Percentiles rank a stretch among this genome's conserved stretches.
Evolutionary conservation across 1,284 basidiomycete genomes (phyloP).

Genomic region (Heterobasidion parviporum): DNA sequence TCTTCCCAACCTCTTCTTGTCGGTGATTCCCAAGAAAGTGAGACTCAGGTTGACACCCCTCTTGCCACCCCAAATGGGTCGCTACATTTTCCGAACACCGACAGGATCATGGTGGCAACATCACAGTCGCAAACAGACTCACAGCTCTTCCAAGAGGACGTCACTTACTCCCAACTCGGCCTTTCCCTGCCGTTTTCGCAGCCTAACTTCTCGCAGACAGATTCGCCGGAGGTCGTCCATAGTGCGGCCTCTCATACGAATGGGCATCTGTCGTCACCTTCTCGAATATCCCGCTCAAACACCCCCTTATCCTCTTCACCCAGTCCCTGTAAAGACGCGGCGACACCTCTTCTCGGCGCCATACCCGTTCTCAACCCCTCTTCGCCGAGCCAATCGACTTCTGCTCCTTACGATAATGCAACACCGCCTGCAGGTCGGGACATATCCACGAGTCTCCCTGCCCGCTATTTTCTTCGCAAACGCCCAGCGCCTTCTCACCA

Average conservation of each 20-base stretch:
- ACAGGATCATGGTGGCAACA: slow-evolving; percentile 25
- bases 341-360: too few relatives aligned
- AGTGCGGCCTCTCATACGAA: neutral
- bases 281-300: neutral
- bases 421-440: neutral
- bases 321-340: neutral
- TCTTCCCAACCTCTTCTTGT: slow-evolving; percentile 11
- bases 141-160: slow-evolving; percentile 18
- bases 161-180: slow-evolving; percentile 28
- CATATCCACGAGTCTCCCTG: neutral
- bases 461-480: slow-evolving; percentile 12
- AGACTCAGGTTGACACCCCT: slow-evolving; percentile 39
- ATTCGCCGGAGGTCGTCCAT: neutral
- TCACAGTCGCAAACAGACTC: slow-evolving; percentile 31
- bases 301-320: neutral
- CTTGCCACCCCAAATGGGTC: slow-evolving; percentile 47
- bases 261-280: neutral
- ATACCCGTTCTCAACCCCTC: neutral
- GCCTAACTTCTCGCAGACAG: neutral
- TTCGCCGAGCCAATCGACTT: neutral
- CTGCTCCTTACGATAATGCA: neutral
- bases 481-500: slow-evolving; percentile 1
- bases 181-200: slow-evolving; percentile 21
- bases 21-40: slow-evolving; percentile 32
- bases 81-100: slow-evolving; percentile 31